A percentile compares a stretch with the other conserved stretches of the same genome.
phyloP scores from a whole-genome alignment of 202 grass and related monocot species.

The Saccharum hybrid region DNA sequence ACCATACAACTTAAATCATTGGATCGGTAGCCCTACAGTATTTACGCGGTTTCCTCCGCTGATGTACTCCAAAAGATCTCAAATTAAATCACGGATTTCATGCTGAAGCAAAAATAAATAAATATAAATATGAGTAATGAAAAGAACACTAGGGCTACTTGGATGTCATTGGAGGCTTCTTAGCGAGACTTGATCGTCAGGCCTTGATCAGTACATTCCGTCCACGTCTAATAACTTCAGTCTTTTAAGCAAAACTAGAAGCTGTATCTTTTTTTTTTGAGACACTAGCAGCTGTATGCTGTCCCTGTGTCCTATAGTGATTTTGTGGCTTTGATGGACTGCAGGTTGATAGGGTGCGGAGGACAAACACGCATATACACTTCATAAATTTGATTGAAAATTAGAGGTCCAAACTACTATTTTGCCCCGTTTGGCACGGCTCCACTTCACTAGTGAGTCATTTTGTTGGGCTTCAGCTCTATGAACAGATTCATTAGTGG shows the following conservation, averaged over 20 bases:
- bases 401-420: background rate
- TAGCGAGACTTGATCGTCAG: background rate
- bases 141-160: background rate
- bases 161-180: too few relatives aligned
- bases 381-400: background rate
- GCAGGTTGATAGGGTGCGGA: background rate
- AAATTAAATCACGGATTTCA: conserved; percentile 30
- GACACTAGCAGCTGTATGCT: too few relatives aligned
- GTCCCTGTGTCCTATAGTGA: background rate
- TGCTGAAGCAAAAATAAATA: background rate
- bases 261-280: too few relatives aligned
- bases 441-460: too few relatives aligned
- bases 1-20: background rate
- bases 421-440: too few relatives aligned
- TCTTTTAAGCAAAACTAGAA: too few relatives aligned
- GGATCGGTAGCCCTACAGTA: background rate
- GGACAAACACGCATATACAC: background rate
- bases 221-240: too few relatives aligned
- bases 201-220: background rate
- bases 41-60: conserved; percentile 16
- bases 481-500: too few relatives aligned
- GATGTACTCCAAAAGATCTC: background rate
- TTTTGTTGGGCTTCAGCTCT: too few relatives aligned
- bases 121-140: background rate
- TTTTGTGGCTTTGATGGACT: background rate